phyloP scores from a whole-genome alignment of 2,329 filamentous ascomycete genomes.

The Aspergillus clavatus region DNA sequence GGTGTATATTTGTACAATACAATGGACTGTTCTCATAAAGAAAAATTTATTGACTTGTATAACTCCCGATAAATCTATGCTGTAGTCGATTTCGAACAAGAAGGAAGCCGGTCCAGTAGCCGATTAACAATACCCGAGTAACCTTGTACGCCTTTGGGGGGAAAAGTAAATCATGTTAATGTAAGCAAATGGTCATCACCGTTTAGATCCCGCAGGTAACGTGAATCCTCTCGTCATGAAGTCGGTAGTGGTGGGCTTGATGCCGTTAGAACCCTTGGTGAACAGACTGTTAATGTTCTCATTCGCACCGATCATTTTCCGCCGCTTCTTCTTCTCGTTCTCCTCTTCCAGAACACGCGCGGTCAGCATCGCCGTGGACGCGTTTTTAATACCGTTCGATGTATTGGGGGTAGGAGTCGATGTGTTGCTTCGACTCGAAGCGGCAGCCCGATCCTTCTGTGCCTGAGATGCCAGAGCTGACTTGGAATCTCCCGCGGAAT shows the following conservation, averaged over 20 bases:
- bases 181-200: slow-evolving; percentile 20
- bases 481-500: slow-evolving; percentile 31
- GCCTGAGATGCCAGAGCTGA: slow-evolving; percentile 1
- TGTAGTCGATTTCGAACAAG: background rate
- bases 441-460: slow-evolving; percentile 7
- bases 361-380: slow-evolving; percentile 77
- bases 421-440: slow-evolving; percentile 26
- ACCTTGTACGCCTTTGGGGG: slow-evolving; percentile 3
- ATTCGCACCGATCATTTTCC: slow-evolving; percentile 62
- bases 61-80: slow-evolving; percentile 7
- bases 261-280: slow-evolving; percentile 41
- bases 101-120: slow-evolving; percentile 9
- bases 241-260: slow-evolving; percentile 43
- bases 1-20: background rate
- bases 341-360: slow-evolving; percentile 84
- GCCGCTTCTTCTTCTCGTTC: slow-evolving; percentile 71
- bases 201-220: slow-evolving; percentile 43
- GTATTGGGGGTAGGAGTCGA: slow-evolving; percentile 30
- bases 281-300: slow-evolving; percentile 55
- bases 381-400: slow-evolving; percentile 72
- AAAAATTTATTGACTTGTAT: slow-evolving; percentile 21
- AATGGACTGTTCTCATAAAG: background rate
- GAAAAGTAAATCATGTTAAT: slow-evolving; percentile 7
- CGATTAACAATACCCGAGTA: slow-evolving; percentile 5
- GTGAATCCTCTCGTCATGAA: slow-evolving; percentile 58